Evolutionary conservation across 2,329 filamentous ascomycete species (phyloP), one percentile per base, ranked within the genome.

Genomic region (Elsinoe australis): DNA sequence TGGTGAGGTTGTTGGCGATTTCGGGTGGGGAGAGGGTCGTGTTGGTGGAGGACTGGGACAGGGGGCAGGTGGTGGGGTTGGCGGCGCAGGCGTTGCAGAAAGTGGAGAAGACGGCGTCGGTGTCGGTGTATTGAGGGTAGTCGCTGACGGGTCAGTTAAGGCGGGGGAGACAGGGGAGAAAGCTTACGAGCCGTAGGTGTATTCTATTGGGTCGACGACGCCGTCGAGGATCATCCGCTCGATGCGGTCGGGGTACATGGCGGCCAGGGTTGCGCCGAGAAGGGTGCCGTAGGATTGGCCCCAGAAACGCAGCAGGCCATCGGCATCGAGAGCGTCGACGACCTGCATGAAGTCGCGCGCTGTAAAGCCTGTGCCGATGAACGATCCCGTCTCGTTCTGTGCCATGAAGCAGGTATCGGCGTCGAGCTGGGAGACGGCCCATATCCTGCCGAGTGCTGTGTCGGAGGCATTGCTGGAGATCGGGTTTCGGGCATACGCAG

Each of bases 241-340:
- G 9, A 69, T 59, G 1, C 62, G 53, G 14, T 63, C 59, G 5
- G 66, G 67, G 48, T 63, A 68, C 61, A 70, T 63, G 1, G 63
- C 61, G 12, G 67, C 65, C 39, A 67, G 69, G 0, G 65, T 67
- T 44, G 62, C 58, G 1, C 67, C 67, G 0, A 68, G 59, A 28
- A 68, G 62, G 0, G 71, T 70, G 1, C 73, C 73, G 44, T 75
- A 78, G 54, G 72, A 75, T 49, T 76, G 71, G 1, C 74, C 75
- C 33, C 33, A 33, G 52, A 63, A 71, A 12, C 63, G 51, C n/a
- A 70, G 52, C 22, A 67, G 33, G 1, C 65, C 66, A 50, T 69
- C 65, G 35, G 67, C 67, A 2, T 55, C 58, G 3, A 70, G 50
- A 2, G 67, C 64, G 44, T 73, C 70, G 0, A 66, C 66, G 38